Conservation (phyloP, 176 grass and related monocot genomes). For the Otatea glauca region DNA sequence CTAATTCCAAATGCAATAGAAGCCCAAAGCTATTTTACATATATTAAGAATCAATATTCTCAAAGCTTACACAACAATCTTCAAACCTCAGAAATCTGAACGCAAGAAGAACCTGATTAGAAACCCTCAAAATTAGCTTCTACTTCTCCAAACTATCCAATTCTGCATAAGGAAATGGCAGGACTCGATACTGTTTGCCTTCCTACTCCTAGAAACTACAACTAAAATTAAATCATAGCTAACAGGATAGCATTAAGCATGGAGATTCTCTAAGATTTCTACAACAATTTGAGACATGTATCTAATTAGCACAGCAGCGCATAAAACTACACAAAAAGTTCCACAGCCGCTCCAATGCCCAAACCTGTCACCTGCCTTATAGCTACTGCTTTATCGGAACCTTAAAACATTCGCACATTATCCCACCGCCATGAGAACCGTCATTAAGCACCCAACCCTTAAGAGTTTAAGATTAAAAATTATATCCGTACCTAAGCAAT, state of each 20-base stretch:
- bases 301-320: slow-evolving; percentile 5
- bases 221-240: neutral
- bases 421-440: neutral
- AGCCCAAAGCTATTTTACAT: neutral
- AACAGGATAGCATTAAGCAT: neutral
- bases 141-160: neutral
- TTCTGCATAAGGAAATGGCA: neutral
- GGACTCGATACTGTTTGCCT: neutral
- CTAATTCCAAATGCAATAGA: neutral
- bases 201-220: slow-evolving; percentile 21
- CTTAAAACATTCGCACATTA: neutral
- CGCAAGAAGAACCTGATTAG: neutral
- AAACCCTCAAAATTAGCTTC: neutral
- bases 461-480: slow-evolving; percentile 11
- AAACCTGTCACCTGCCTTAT: neutral
- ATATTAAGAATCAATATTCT: neutral
- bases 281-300: neutral
- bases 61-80: neutral
- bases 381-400: slow-evolving; percentile 1
- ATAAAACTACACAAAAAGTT: neutral
- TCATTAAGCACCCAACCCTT: slow-evolving; percentile 14
- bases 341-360: neutral
- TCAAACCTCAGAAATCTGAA: slow-evolving; percentile 9
- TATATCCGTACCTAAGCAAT: slow-evolving; percentile 4
- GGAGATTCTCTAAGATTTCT: neutral